Evolutionary conservation across 768 basidiomycete species (phyloP), one percentile per base, ranked within the genome.

Genomic region (Russula olivacea): DNA sequence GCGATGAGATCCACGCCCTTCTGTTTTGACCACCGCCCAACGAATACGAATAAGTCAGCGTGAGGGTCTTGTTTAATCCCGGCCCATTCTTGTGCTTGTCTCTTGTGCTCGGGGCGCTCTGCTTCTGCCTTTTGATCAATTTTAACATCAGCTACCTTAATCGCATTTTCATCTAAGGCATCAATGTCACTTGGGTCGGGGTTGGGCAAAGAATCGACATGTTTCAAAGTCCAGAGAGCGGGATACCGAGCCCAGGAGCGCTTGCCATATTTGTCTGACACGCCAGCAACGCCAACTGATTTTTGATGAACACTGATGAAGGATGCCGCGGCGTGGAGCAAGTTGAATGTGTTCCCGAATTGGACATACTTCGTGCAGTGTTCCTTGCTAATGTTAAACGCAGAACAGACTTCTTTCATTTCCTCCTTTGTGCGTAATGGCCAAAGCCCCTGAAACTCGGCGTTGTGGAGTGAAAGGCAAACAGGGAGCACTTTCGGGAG

Each of bases 1-100:
- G 94, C 94, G 68, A 97, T 97, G 48, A 97, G 78, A 76, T 97
- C 94, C n/a, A 97, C 93, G 75, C 91, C 94, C 75, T 97, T 97
- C 74, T 97, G 94, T 74, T 96, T 97, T 6, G 94, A 97, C 94
- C 94, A 97, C 66, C 94, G 88, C 72, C 94, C 94, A 66, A 97
- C 94, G 74, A 97, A 96, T 66, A 97, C 94, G 71, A 97, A 96
- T 52, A 97, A 74, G 72, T 95, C 92, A 1, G 93, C 85, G 45
- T 90, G 77, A 1, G 94, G 88, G 70, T 96, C 93, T 70, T 96
- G 93, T 72, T 86, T 88, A 75, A 97, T 87, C 53, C 87, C 86
- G 41, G 94, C 94, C 94, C 94, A 97, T 73, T 95, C 91, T 69
- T 97, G 94, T 11, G 93, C 91, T 71, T 93, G 90, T 14, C 92